A percentile compares a stretch with the other conserved stretches of the same genome.
Evolutionary conservation across 2,329 filamentous ascomycete species (phyloP).

Genomic region (Hymenoscyphus occultus): DNA sequence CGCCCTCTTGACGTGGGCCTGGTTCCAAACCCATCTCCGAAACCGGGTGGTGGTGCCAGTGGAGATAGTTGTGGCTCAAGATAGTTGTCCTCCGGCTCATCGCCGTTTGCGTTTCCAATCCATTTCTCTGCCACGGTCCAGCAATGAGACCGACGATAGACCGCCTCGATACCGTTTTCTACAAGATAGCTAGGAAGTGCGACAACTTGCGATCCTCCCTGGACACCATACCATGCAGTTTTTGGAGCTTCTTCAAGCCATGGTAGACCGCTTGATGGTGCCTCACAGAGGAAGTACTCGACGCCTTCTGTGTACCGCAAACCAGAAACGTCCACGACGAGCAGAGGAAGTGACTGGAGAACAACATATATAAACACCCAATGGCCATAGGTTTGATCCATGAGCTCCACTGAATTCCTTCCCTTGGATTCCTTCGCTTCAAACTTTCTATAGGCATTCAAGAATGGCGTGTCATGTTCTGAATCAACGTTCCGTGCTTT

Average conservation of each 20-base stretch:
- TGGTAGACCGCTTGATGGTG: slow-evolving; percentile 67
- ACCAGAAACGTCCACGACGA: slow-evolving; percentile 72
- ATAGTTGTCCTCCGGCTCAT: background rate
- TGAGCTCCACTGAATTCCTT: slow-evolving; percentile 62
- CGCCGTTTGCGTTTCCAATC: slow-evolving; percentile 33
- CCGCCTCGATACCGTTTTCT: slow-evolving; percentile 60
- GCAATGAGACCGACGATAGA: slow-evolving; percentile 67
- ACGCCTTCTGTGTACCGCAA: slow-evolving; percentile 67
- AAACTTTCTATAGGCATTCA: slow-evolving; percentile 67
- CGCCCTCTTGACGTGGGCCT: slow-evolving; percentile 22
- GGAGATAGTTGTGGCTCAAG: slow-evolving; percentile 19
- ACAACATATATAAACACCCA: slow-evolving; percentile 82
- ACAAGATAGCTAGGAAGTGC: slow-evolving; percentile 61
- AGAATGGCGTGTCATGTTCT: slow-evolving; percentile 58
- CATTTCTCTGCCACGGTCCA: slow-evolving; percentile 64
- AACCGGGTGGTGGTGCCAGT: slow-evolving; percentile 31
- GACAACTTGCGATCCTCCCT: slow-evolving; percentile 61
- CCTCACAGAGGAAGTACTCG: slow-evolving; percentile 79
- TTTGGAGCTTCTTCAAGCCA: slow-evolving; percentile 65
- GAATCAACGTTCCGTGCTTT: slow-evolving; percentile 79
- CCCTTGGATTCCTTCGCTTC: slow-evolving; percentile 66
- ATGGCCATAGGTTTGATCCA: slow-evolving; percentile 69
- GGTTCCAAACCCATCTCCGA: slow-evolving; percentile 23
- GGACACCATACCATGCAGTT: slow-evolving; percentile 72
- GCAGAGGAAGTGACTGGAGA: slow-evolving; percentile 72